Conservation (phyloP, 805 yeast genomes). For the Cyberlindnera mycetangii region DNA sequence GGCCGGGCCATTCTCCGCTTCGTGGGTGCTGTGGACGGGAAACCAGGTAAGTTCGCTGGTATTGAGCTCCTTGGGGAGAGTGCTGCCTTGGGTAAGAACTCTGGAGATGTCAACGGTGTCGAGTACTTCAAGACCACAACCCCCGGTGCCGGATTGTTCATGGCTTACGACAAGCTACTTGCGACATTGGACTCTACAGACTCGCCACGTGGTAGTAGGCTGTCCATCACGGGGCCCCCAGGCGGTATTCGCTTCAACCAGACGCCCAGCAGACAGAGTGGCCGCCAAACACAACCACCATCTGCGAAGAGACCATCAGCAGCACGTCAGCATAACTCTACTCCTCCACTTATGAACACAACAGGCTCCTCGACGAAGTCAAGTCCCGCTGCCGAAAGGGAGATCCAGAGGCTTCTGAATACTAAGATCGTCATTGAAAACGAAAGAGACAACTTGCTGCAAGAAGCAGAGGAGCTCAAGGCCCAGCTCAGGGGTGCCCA, state of each 20-base stretch:
- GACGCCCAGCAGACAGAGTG: slow-evolving; percentile 17
- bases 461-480: slow-evolving; percentile 13
- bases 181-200: slow-evolving; percentile 17
- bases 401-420: slow-evolving; percentile 19
- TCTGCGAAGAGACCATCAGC: slow-evolving; percentile 3
- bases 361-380: slow-evolving; percentile 1
- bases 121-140: slow-evolving; percentile 62
- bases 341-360: slow-evolving; percentile 10
- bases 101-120: slow-evolving; percentile 75
- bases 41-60: slow-evolving; percentile 80
- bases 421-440: slow-evolving; percentile 20
- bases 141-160: slow-evolving; percentile 73
- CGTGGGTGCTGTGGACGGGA: slow-evolving; percentile 70
- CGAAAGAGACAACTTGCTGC: slow-evolving; percentile 41
- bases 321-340: slow-evolving; percentile 7
- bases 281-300: slow-evolving; percentile 6
- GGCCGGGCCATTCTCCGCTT: slow-evolving; percentile 66
- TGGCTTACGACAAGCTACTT: slow-evolving; percentile 48
- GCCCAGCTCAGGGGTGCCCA: slow-evolving; percentile 9
- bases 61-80: slow-evolving; percentile 74
- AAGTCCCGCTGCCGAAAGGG: slow-evolving; percentile 16
- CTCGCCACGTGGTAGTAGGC: slow-evolving; percentile 14
- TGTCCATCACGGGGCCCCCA: slow-evolving; percentile 9
- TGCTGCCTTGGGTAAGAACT: slow-evolving; percentile 70
- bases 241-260: slow-evolving; percentile 14